Evolutionary conservation across 31 red algal genomes (phyloP).

Genomic region (Endocladia muricata): DNA sequence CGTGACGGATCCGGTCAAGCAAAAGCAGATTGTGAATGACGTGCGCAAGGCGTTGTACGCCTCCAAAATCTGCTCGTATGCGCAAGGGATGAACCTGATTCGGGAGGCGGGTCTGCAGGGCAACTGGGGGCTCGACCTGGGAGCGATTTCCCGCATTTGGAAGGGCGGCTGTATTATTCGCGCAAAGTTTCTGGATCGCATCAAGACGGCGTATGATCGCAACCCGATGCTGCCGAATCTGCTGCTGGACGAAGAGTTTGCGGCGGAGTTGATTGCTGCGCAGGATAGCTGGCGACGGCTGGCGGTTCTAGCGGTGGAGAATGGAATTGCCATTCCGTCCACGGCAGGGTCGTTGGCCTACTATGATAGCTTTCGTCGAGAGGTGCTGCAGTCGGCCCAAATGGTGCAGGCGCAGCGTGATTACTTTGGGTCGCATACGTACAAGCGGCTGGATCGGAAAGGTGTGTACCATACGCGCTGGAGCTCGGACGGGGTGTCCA

Average conservation of each 20-base stretch:
- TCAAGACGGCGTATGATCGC: constrained; percentile 84
- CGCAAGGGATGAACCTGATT: constrained; percentile 96
- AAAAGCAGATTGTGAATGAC: constrained; percentile 56
- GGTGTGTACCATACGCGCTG: constrained; percentile 94
- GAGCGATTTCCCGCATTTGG: constrained; percentile 92
- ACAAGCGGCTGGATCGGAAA: constrained; percentile 81
- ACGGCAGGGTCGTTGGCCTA: constrained; percentile 68
- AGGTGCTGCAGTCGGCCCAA: constrained; percentile 69
- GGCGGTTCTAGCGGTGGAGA: constrained; percentile 42
- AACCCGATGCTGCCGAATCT: constrained; percentile 73
- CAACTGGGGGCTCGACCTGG: constrained; percentile 84
- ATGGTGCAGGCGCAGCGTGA: constrained; percentile 97
- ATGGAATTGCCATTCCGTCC: constrained; percentile 82
- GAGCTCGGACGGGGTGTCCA: constrained; percentile 74
- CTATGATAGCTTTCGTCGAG: constrained; percentile 88
- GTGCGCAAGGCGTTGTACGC: constrained; percentile 87
- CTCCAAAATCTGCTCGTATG: constrained; percentile 97
- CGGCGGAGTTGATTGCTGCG: constrained; percentile 59
- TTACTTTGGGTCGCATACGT: constrained; percentile 95
- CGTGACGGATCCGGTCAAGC: constrained; percentile 10
- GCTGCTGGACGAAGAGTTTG: constrained; percentile 82
- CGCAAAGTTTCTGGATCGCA: constrained; percentile 86
- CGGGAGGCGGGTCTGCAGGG: constrained; percentile 60
- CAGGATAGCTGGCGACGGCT: constrained; percentile 77
- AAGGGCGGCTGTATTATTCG: constrained; percentile 99